Conservation (phyloP, 306 rosid genomes). For the Canavalia gladiata region DNA sequence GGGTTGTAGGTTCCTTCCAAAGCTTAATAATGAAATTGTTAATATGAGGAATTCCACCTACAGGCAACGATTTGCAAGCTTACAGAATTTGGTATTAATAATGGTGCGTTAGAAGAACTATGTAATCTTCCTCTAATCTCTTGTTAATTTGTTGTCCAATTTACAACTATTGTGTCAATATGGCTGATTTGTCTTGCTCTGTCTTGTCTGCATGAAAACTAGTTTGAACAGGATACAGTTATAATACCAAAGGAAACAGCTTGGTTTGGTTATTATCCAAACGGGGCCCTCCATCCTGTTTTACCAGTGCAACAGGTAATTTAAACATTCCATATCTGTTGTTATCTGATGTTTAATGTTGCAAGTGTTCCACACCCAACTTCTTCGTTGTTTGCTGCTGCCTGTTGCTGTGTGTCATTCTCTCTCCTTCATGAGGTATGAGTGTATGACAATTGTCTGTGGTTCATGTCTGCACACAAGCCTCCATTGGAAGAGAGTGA, state of each 20-base stretch:
- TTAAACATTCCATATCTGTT: constrained; percentile 20
- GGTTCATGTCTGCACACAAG: neutral
- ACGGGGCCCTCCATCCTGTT: constrained; percentile 66
- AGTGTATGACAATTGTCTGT: neutral
- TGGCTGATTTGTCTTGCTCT: constrained; percentile 29
- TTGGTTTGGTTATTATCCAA: constrained; percentile 80
- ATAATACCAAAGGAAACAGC: constrained; percentile 78
- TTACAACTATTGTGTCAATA: constrained; percentile 2
- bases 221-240: constrained; percentile 71
- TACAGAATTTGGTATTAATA: constrained; percentile 75
- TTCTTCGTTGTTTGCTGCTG: constrained; percentile 4
- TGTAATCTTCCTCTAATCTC: constrained; percentile 35
- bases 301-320: constrained; percentile 70
- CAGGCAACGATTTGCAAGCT: constrained; percentile 77
- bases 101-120: constrained; percentile 70
- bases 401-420: neutral
- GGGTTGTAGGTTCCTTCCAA: constrained; percentile 84
- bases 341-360: constrained; percentile 16
- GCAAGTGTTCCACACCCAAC: constrained; percentile 7
- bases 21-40: constrained; percentile 77
- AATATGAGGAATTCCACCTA: constrained; percentile 64
- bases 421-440: neutral
- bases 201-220: constrained; percentile 38
- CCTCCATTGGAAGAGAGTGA: neutral
- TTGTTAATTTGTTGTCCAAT: constrained; percentile 4